Evolutionary conservation across 2,329 filamentous ascomycete species (phyloP), one percentile per base, ranked within the genome.

Genomic region (Neoscytalidium dimidiatum): DNA sequence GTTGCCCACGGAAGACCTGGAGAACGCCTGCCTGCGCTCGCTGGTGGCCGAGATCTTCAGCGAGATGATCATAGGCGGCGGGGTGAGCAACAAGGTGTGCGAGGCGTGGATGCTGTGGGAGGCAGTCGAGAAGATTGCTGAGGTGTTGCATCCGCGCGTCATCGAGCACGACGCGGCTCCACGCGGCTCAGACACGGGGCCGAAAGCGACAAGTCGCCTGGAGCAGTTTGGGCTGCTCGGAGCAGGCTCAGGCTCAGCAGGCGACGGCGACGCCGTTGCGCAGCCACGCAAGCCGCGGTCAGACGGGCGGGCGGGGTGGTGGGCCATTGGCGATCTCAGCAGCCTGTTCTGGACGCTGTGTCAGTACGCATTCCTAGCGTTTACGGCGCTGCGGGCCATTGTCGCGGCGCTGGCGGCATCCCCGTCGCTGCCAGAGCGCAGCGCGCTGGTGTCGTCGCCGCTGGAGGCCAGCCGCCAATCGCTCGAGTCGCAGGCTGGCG

Each of bases 51-150:
- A 97, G 78, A 91, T 98, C 69, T 84, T 98, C 67, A 92, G 93
- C 6, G 93, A 97, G 78, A 88, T 96, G 75, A 92, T 98, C 67
- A 83, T 99, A 68, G 92, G 92, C 67, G 93, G 92, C 70, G 85
- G 90, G 65, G 83, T 97, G 71, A 88, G 89, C 71, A 91, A 90
- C 72, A 96, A 90, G 75, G 84, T 91, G 44, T 92, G 91, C 70
- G 90, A 98, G 78, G 91, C 92, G 26, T 96, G 92, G 92, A 85
- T 97, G 72, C 78, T 98, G 69, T 97, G 90, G 87, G 93, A 96
- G 75, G 85, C 87, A 65, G 85, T 96, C 67, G 90, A 89, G 69
- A 96, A 94, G 74, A 78, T 90, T 67, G 84, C 86, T 66, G 82
- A 84, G 67, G 75, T 80, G 53, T 72, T 84, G 68, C 77, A 77